These are phyloP conservation scores for Mortierella polycephala DNA, from an alignment of 371 early-diverging fungal genomes.

Conservation along the genomic window DNA sequence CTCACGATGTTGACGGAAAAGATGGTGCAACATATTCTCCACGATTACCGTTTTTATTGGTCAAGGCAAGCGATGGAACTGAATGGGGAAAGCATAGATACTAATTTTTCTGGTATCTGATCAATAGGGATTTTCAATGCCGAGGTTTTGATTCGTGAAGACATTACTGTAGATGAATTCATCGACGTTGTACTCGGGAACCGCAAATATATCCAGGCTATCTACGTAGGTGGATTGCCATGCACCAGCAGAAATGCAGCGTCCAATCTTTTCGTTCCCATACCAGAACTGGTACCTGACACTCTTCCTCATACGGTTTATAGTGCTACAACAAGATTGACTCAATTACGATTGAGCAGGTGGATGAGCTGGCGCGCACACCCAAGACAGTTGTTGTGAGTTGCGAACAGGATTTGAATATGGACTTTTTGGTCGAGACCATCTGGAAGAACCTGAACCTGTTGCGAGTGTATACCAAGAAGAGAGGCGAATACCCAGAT, in stretches of 20 bases:
- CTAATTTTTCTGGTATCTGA: too few species aligned
- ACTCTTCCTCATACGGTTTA: not conserved
- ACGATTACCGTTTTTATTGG: conserved; percentile 83
- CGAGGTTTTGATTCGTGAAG: conserved; percentile 98
- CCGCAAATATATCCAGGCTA: conserved; percentile 95
- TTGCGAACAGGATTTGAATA: conserved; percentile 95
- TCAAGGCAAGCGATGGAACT: too few species aligned
- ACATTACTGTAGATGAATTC: conserved; percentile 98
- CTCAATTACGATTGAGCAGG: conserved; percentile 95
- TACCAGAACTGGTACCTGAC: too few species aligned
- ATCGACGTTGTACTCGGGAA: conserved; percentile 99
- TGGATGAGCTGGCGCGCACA: conserved; percentile 89
- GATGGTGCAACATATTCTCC: conserved; percentile 94
- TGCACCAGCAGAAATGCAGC: too few species aligned
- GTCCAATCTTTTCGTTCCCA: not conserved
- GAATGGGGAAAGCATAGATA: too few species aligned
- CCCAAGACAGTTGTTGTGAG: conserved; percentile 93
- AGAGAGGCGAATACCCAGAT: conserved; percentile 95
- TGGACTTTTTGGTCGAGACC: conserved; percentile 91
- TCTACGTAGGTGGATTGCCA: conserved; percentile 80
- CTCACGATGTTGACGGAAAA: conserved; percentile 91
- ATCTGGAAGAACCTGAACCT: conserved; percentile 92
- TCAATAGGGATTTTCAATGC: conserved; percentile 92
- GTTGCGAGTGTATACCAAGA: conserved; percentile 98
- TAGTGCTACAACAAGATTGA: conserved; percentile 99